Conservation (phyloP, 768 basidiomycete species). For the Mycena floridula region DNA sequence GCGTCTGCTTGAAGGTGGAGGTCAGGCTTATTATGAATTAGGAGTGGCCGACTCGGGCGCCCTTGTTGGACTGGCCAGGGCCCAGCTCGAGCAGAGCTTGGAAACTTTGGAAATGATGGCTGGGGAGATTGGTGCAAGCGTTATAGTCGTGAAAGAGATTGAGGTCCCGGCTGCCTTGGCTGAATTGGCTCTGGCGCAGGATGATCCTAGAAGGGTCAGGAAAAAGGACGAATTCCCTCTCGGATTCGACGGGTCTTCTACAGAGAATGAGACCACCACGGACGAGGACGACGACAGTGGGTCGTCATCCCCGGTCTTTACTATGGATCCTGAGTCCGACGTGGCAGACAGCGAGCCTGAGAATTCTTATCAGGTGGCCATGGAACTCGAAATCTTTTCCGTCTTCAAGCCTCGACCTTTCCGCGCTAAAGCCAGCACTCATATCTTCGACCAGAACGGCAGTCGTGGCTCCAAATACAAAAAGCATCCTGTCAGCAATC, state of each 20-base stretch:
- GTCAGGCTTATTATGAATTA: conserved; percentile 79
- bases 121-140: conserved; percentile 86
- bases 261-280: conserved; percentile 31
- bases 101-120: conserved; percentile 93
- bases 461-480: conserved; percentile 2
- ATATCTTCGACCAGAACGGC: conserved; percentile 12
- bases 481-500: conserved; percentile 1
- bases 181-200: conserved; percentile 24
- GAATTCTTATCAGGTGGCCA: conserved; percentile 20
- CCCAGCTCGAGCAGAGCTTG: conserved; percentile 75
- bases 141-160: conserved; percentile 86
- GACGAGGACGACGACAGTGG: conserved; percentile 32
- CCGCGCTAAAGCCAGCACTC: conserved; percentile 33
- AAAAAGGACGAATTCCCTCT: conserved; percentile 22
- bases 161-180: conserved; percentile 60
- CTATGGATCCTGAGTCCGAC: conserved; percentile 16
- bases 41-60: conserved; percentile 84
- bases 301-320: conserved; percentile 1
- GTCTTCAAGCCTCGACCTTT: conserved; percentile 72
- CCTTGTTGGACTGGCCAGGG: conserved; percentile 69
- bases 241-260: conserved; percentile 25
- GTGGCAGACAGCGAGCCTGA: conserved; percentile 9
- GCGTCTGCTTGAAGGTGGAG: conserved; percentile 82
- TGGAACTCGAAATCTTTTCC: conserved; percentile 62
- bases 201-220: conserved; percentile 26